These are phyloP conservation scores for Diaporthe ampelina DNA, from an alignment of 2,329 filamentous ascomycete genomes.

Conservation along the genomic window DNA sequence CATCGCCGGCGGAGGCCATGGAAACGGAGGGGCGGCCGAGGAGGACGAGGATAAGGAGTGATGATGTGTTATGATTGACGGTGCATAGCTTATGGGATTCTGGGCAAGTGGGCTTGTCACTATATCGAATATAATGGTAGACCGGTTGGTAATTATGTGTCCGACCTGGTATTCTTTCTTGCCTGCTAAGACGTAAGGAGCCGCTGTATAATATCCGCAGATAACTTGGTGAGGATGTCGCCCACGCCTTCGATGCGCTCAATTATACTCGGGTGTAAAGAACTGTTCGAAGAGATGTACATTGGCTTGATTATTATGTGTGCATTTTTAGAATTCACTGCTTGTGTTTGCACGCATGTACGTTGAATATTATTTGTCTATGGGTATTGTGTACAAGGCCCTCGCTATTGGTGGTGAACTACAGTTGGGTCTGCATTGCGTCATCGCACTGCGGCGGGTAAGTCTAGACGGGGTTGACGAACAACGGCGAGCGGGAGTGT, in stretches of 20 bases:
- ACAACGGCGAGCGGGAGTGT: background rate
- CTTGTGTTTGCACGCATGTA: background rate
- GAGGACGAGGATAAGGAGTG: conserved; percentile 46
- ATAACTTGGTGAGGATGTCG: background rate
- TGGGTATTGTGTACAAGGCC: background rate
- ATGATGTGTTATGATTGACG: conserved; percentile 32
- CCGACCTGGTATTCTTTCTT: background rate
- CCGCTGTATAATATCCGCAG: background rate
- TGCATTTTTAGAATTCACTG: background rate
- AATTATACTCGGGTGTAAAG: background rate
- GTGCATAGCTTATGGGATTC: conserved; percentile 8
- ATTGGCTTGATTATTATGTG: no score
- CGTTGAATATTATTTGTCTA: background rate
- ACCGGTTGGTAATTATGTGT: background rate
- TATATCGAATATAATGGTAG: background rate
- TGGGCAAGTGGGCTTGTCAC: background rate
- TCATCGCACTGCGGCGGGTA: conserved; percentile 4
- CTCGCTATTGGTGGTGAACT: background rate
- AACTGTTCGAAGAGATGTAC: background rate
- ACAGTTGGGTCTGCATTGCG: background rate
- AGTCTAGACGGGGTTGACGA: background rate
- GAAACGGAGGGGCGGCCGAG: conserved; percentile 37
- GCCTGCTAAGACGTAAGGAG: background rate
- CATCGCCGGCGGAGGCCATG: conserved; percentile 67
- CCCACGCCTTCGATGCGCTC: no score